phyloP scores from a whole-genome alignment of 2,329 filamentous ascomycete genomes.

The Hypoxylon sp. region DNA sequence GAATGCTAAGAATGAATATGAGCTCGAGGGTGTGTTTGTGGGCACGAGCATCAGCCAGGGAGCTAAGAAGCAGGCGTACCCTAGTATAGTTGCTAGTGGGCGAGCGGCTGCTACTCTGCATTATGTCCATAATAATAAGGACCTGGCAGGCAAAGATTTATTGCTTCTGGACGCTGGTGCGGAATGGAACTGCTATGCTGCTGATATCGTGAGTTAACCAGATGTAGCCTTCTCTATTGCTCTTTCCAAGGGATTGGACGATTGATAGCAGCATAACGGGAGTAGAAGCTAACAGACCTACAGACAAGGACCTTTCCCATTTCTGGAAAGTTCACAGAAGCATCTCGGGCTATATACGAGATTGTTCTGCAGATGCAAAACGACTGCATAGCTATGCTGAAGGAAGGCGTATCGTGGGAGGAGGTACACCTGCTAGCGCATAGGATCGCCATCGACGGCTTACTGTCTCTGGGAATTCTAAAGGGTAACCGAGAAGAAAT shows the following conservation, averaged over 20 bases:
- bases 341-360: constrained; percentile 81
- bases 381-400: constrained; percentile 79
- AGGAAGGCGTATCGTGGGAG: constrained; percentile 82
- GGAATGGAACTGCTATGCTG: constrained; percentile 80
- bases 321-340: constrained; percentile 75
- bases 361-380: constrained; percentile 90
- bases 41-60: constrained; percentile 80
- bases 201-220: constrained; percentile 67
- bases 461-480: constrained; percentile 81
- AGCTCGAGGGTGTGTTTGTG: constrained; percentile 86
- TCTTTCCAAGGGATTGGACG: neutral
- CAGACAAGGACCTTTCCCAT: constrained; percentile 91
- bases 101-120: constrained; percentile 87
- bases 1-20: constrained; percentile 79
- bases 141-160: constrained; percentile 78
- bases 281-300: neutral
- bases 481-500: constrained; percentile 78
- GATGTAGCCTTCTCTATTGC: neutral
- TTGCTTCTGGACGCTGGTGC: constrained; percentile 87
- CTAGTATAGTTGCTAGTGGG: constrained; percentile 86
- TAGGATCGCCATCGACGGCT: constrained; percentile 82
- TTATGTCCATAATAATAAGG: constrained; percentile 83
- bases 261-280: neutral
- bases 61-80: constrained; percentile 87
- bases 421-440: constrained; percentile 85